These are phyloP conservation scores for Eucalyptus regnans DNA, from an alignment of 345 rosid genomes.

Conservation along the genomic window DNA sequence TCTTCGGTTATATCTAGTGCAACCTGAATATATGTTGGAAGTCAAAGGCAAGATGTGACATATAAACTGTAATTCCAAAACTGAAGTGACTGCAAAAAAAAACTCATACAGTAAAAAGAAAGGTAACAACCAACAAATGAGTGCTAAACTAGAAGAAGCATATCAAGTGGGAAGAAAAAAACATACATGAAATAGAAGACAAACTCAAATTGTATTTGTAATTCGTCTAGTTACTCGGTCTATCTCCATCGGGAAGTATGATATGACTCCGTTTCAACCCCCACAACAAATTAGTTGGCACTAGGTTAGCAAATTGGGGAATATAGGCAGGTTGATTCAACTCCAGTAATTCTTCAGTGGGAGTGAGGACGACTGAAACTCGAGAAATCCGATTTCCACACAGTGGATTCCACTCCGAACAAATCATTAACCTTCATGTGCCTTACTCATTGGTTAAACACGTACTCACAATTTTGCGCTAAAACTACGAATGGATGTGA, in stretches of 20 bases:
- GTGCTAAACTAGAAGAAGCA: neutral
- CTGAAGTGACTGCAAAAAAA: neutral
- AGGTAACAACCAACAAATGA: neutral
- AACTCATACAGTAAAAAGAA: neutral
- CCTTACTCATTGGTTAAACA: neutral
- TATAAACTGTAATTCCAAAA: neutral
- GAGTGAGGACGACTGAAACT: neutral
- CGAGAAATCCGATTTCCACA: neutral
- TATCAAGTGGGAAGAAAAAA: neutral
- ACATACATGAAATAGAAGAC: neutral
- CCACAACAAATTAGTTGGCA: neutral
- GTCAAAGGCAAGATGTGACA: neutral
- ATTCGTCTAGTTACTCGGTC: neutral
- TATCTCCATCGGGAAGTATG: neutral
- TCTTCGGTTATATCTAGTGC: constrained; percentile 73
- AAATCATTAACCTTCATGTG: neutral
- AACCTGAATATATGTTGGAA: constrained; percentile 21
- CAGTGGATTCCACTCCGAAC: neutral
- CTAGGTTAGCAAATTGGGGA: neutral
- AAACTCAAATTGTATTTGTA: neutral
- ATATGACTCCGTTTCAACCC: neutral
- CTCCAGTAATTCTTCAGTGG: neutral
- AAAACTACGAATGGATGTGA: neutral
- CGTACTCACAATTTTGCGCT: neutral
- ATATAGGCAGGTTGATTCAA: neutral